Evolutionary conservation across 2,329 filamentous ascomycete species (phyloP), one percentile per base, ranked within the genome.

Genomic region (Fusarium phyllophilum): DNA sequence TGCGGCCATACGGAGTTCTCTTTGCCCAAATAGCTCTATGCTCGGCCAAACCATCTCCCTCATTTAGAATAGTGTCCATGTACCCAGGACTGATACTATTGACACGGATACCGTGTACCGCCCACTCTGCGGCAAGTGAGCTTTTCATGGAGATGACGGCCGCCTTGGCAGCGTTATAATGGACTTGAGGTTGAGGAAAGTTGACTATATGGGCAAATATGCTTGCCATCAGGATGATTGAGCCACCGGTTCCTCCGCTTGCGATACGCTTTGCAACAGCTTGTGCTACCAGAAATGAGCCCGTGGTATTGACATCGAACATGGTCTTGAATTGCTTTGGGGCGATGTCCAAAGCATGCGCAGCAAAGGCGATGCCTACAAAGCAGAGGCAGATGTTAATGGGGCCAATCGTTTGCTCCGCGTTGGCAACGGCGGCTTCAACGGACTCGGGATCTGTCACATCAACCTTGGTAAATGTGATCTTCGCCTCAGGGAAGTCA

Each of bases 221-320:
- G 14, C 88, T 91, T 1, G 92, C 90, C 3, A 90, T 90, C 67
- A 95, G 86, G 4, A 91, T 83, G 63, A 94, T 92, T 39, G 86
- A 86, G 0, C 92, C 92, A 86, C 84, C 86, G 91, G 90, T 31
- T 17, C 57, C 66, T 22, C 22, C 17, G 9, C 29, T 18, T 8
- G 29, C 24, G 5, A 69, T 69, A 6, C 86, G 81, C 56, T 83
- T 84, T 0, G 85, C 86, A 1, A 81, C 83, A 3, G 92, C 92
- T 74, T 93, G 92, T 0, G 93, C 91, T 73, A 89, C 90, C 18
- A 94, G 82, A 76, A 94, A 95, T 0, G 87, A 84, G 0, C 93
- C 93, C 0, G 91, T 93, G 4, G 91, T 89, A 79, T 95, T 95
- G 78, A 95, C 87, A 60, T 93, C 91, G 36, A 94, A 77, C 0